Conservation (phyloP, 139 green algal genomes). For the Closterium sp. region DNA sequence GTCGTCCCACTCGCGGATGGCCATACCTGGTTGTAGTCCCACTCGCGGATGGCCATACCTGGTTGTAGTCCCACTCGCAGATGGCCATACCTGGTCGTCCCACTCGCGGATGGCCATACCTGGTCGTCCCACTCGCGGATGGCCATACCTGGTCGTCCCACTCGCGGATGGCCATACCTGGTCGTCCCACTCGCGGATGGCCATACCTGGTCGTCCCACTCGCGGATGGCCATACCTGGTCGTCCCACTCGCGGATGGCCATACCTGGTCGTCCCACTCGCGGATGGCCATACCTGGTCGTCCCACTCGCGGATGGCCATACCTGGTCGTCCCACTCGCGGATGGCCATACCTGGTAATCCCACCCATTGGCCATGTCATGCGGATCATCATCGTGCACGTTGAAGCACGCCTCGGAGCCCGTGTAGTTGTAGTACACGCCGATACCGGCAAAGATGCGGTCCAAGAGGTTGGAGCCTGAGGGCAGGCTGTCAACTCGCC, state of each 20-base stretch:
- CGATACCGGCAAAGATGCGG: not conserved
- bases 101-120: not conserved
- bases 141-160: too few relatives aligned
- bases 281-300: not conserved
- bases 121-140: not conserved
- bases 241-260: too few relatives aligned
- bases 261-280: too few relatives aligned
- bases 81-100: too few relatives aligned
- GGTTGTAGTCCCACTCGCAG: too few relatives aligned
- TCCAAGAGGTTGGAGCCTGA: too few relatives aligned
- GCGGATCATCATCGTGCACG: not conserved
- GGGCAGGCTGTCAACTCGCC: too few relatives aligned
- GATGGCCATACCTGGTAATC: not conserved
- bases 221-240: not conserved
- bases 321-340: too few relatives aligned
- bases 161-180: too few relatives aligned
- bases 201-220: not conserved
- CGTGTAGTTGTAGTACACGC: slow-evolving; percentile 52
- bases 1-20: not conserved
- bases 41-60: too few relatives aligned
- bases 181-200: too few relatives aligned
- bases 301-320: not conserved
- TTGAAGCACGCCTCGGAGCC: slow-evolving; percentile 32
- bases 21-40: too few relatives aligned
- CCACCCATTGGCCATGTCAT: not conserved